These are phyloP conservation scores for Aureococcus anophagefferens DNA, from an alignment of 108 stramenopile species.

Conservation along the genomic window DNA sequence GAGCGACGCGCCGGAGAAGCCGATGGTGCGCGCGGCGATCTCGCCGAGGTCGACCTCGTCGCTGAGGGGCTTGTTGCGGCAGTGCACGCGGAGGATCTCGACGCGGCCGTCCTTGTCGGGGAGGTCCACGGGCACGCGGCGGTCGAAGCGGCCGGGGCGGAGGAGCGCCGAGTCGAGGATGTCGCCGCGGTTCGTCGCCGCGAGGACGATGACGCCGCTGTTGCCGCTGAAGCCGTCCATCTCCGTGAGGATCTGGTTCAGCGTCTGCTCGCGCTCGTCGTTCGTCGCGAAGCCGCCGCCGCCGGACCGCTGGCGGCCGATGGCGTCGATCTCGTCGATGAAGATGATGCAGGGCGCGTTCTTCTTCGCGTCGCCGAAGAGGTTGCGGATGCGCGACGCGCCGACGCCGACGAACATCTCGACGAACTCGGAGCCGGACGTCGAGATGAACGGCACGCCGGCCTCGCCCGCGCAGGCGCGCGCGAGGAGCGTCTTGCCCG, in stretches of 20 bases:
- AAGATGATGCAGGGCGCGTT: conserved; percentile 88
- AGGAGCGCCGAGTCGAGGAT: conserved; percentile 84
- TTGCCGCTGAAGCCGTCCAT: conserved; percentile 91
- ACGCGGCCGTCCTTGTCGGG: conserved; percentile 86
- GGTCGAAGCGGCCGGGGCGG: conserved; percentile 96
- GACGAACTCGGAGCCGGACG: conserved; percentile 88
- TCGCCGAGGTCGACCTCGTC: conserved; percentile 82
- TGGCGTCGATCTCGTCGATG: conserved; percentile 92
- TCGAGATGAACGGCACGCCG: conserved; percentile 84
- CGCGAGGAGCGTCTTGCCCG: conserved; percentile 94
- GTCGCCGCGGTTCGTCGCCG: conserved; percentile 26
- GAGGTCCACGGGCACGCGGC: conserved; percentile 86
- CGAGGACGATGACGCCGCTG: conserved; percentile 29
- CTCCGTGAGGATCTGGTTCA: conserved; percentile 85
- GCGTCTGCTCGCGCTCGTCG: conserved; percentile 86
- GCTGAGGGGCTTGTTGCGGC: conserved; percentile 80
- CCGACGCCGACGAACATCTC: conserved; percentile 97
- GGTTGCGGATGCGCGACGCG: conserved; percentile 82
- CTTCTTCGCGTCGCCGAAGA: conserved; percentile 82
- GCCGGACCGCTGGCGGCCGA: conserved; percentile 50
- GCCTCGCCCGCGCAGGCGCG: conserved; percentile 96
- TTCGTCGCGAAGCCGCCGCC: conserved; percentile 52
- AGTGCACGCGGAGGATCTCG: conserved; percentile 80
- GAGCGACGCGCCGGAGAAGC: conserved; percentile 89
- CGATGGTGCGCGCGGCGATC: conserved; percentile 83